Evolutionary conservation across 139 green algal genomes (phyloP).

Genomic region (Chlamydomonas incerta): DNA sequence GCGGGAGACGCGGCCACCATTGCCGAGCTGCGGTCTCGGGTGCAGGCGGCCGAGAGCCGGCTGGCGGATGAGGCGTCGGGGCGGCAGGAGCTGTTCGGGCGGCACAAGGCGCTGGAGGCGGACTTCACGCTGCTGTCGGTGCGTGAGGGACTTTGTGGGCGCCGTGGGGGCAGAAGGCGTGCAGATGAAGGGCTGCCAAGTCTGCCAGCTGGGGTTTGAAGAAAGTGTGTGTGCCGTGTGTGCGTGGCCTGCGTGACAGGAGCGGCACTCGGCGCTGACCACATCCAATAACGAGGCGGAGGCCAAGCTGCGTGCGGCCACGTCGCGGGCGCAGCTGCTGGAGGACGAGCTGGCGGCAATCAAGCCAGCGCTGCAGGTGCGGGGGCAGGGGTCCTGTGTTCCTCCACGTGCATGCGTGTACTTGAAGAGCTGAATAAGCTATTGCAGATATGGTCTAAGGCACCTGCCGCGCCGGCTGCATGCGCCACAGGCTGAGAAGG

Average conservation of each 20-base stretch:
- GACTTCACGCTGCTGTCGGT: slow-evolving; percentile 3
- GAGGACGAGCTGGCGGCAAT: slow-evolving; percentile 40
- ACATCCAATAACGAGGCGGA: slow-evolving; percentile 30
- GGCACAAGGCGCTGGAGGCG: slow-evolving; percentile 28
- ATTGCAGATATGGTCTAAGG: too few relatives aligned
- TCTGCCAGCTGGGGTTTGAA: too few relatives aligned
- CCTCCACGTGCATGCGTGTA: too few relatives aligned
- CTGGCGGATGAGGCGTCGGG: slow-evolving; percentile 5
- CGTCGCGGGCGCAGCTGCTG: slow-evolving; percentile 5
- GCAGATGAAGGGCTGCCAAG: too few relatives aligned
- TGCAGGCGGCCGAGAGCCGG: slow-evolving; percentile 32
- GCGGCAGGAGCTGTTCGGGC: slow-evolving; percentile 31
- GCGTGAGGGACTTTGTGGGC: too few relatives aligned
- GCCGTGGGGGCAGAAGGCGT: too few relatives aligned
- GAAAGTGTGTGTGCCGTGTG: too few relatives aligned
- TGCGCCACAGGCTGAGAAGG: slow-evolving; percentile 39
- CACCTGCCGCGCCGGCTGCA: too few relatives aligned
- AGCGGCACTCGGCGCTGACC: neutral
- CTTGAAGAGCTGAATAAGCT: too few relatives aligned
- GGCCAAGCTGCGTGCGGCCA: neutral
- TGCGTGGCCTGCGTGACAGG: neutral
- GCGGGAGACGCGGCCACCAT: slow-evolving; percentile 45
- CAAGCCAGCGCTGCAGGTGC: slow-evolving; percentile 44
- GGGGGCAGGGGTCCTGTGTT: neutral
- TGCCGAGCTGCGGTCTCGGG: slow-evolving; percentile 37